phyloP scores from a whole-genome alignment of 2,329 filamentous ascomycete genomes.

The Paraphoma chrysanthemicola region DNA sequence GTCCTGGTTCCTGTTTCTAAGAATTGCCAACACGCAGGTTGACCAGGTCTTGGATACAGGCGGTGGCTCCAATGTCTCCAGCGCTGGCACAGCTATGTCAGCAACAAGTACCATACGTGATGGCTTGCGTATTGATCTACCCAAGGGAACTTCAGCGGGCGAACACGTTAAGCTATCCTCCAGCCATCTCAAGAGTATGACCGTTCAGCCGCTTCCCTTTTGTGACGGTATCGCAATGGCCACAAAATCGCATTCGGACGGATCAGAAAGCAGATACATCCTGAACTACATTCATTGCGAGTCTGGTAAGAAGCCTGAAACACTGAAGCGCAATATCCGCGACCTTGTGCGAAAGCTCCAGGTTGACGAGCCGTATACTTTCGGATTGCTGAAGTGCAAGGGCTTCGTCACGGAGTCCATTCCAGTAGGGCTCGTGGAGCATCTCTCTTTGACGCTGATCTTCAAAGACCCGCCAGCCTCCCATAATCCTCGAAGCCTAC shows the following conservation, averaged over 20 bases:
- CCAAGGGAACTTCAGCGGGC: not conserved
- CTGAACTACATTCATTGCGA: not conserved
- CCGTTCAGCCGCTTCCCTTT: not conserved
- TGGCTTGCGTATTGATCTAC: not conserved
- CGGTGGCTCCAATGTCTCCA: not conserved
- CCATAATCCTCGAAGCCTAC: not conserved
- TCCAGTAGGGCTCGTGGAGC: not conserved
- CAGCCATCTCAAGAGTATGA: not conserved
- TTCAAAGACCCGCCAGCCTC: not conserved
- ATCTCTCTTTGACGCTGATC: not conserved
- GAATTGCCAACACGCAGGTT: slow-evolving; percentile 8
- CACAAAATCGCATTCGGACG: not conserved
- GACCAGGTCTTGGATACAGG: not conserved
- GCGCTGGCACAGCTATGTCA: not conserved
- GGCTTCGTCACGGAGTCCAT: slow-evolving; percentile 17
- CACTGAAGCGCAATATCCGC: slow-evolving; percentile 17
- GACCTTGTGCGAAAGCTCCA: slow-evolving; percentile 30
- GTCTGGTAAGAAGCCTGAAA: not conserved
- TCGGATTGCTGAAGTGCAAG: slow-evolving; percentile 39
- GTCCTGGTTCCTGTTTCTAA: slow-evolving; percentile 18
- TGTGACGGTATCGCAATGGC: not conserved
- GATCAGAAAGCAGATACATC: not conserved
- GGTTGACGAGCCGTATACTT: slow-evolving; percentile 32
- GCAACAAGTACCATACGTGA: not conserved
- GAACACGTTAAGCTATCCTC: not conserved